These are phyloP conservation scores for slime mould (Dictyostelium discoideum) DNA, from an alignment of 78 protist species.

Conservation along the genomic window DNA sequence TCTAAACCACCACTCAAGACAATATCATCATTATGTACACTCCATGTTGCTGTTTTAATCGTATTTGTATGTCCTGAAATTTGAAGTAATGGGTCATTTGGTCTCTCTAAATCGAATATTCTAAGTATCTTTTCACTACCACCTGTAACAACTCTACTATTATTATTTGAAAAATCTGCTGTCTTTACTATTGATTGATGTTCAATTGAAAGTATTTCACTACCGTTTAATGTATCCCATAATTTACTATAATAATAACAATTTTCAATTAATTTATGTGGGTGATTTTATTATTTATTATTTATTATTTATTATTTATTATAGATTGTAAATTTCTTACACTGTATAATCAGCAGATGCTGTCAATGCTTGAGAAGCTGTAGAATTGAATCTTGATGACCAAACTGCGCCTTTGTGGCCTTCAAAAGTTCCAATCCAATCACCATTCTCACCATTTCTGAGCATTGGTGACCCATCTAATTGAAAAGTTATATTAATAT, in stretches of 20 bases:
- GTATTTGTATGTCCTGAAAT: slow-evolving; percentile 71
- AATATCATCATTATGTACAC: slow-evolving; percentile 52
- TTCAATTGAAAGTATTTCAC: slow-evolving; percentile 61
- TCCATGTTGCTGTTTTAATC: slow-evolving; percentile 73
- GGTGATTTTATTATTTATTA: neutral
- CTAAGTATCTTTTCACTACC: slow-evolving; percentile 81
- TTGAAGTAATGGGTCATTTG: slow-evolving; percentile 48
- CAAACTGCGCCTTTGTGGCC: slow-evolving; percentile 96
- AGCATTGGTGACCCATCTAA: slow-evolving; percentile 93
- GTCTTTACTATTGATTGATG: slow-evolving; percentile 88
- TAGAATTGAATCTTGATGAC: slow-evolving; percentile 82
- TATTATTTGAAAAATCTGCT: slow-evolving; percentile 77
- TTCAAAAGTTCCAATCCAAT: slow-evolving; percentile 96
- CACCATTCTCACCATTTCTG: slow-evolving; percentile 93
- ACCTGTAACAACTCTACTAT: slow-evolving; percentile 76
- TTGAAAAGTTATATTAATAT: neutral
- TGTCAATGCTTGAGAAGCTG: slow-evolving; percentile 83
- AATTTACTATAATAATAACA: slow-evolving; percentile 64
- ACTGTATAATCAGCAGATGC: slow-evolving; percentile 91
- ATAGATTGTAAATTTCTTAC: slow-evolving; percentile 3
- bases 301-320: neutral
- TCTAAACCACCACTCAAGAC: slow-evolving; percentile 82
- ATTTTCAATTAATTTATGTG: neutral
- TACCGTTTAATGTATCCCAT: slow-evolving; percentile 92
- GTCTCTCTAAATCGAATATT: slow-evolving; percentile 81